Conservation (phyloP, 805 yeast species). For the Pichia membranifaciens region DNA sequence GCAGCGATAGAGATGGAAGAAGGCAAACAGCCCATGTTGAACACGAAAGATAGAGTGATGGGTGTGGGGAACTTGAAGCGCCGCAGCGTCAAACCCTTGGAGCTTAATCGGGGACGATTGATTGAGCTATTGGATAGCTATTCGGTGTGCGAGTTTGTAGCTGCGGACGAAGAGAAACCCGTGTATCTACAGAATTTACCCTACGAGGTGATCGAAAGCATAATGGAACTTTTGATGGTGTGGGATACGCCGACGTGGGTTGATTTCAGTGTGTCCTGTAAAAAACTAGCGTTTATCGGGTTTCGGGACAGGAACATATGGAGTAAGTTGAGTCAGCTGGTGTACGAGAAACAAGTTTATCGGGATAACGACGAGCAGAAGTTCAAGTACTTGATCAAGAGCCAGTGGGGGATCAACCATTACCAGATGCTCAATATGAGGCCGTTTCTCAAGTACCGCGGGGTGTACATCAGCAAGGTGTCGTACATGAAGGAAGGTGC, state of each 20-base stretch:
- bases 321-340: slow-evolving; percentile 42
- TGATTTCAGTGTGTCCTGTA: slow-evolving; percentile 53
- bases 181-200: slow-evolving; percentile 44
- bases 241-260: slow-evolving; percentile 62
- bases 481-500: slow-evolving; percentile 83
- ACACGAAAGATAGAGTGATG: slow-evolving; percentile 4
- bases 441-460: slow-evolving; percentile 75
- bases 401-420: slow-evolving; percentile 40
- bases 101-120: slow-evolving; percentile 37
- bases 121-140: slow-evolving; percentile 35
- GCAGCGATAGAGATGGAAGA: slow-evolving; percentile 16
- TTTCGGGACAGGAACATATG: slow-evolving; percentile 46
- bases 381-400: slow-evolving; percentile 29
- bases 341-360: slow-evolving; percentile 52
- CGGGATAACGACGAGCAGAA: slow-evolving; percentile 38
- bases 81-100: slow-evolving; percentile 7
- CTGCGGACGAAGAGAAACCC: slow-evolving; percentile 31
- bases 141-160: slow-evolving; percentile 23
- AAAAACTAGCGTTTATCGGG: slow-evolving; percentile 50
- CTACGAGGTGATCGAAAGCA: slow-evolving; percentile 49
- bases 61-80: not conserved
- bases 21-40: slow-evolving; percentile 15
- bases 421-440: slow-evolving; percentile 51
- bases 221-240: slow-evolving; percentile 43
- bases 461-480: slow-evolving; percentile 80